Conservation (phyloP, 2,329 filamentous ascomycete species). For the Alternaria tenuissima region DNA sequence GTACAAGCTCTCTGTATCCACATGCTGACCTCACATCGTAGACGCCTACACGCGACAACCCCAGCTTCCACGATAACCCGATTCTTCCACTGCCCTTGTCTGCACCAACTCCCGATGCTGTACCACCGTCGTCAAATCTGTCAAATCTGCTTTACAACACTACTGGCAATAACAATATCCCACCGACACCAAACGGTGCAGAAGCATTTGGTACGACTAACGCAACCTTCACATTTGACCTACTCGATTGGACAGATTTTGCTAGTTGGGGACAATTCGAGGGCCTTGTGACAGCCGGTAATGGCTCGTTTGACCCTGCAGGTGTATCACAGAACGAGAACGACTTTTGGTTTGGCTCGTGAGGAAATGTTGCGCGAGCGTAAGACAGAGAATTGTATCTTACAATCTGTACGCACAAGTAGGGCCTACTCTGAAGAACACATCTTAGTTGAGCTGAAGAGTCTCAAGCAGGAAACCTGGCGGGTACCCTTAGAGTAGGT, state of each 20-base stretch:
- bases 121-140: background rate
- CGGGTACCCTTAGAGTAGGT: background rate
- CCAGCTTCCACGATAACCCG: constrained; percentile 1
- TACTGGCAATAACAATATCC: constrained; percentile 27
- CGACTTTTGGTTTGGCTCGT: constrained; percentile 9
- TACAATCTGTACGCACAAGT: background rate
- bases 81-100: background rate
- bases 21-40: background rate
- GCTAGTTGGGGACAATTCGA: constrained; percentile 52
- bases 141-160: constrained; percentile 19
- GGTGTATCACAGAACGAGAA: constrained; percentile 33
- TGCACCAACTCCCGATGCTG: background rate
- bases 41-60: background rate
- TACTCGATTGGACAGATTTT: constrained; percentile 42
- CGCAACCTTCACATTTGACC: constrained; percentile 26
- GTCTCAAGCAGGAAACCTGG: background rate
- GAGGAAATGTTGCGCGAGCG: background rate
- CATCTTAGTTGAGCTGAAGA: background rate
- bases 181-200: constrained; percentile 40
- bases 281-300: constrained; percentile 47
- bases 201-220: background rate
- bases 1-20: background rate
- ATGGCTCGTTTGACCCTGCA: constrained; percentile 41
- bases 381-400: background rate
- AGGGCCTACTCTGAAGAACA: background rate